Conservation (phyloP, 768 basidiomycete genomes). For the Russula olivacea region DNA sequence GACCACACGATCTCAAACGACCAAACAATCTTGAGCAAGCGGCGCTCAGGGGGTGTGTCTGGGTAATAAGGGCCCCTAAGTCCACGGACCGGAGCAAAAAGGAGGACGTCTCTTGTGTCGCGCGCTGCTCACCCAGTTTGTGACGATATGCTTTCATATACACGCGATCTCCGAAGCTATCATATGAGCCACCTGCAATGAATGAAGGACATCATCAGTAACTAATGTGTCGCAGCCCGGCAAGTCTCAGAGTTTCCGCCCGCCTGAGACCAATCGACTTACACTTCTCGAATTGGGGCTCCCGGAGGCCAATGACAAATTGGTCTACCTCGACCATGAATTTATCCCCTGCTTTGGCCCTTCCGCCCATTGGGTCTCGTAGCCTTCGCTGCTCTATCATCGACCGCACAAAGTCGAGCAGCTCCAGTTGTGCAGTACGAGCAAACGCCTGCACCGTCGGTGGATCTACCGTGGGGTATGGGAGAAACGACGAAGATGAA, state of each 20-base stretch:
- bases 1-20: slow-evolving; percentile 23
- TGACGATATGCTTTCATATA: slow-evolving; percentile 24
- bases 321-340: slow-evolving; percentile 24
- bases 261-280: not conserved
- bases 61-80: slow-evolving; percentile 13
- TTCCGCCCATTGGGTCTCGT: slow-evolving; percentile 22
- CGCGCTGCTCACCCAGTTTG: slow-evolving; percentile 18
- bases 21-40: slow-evolving; percentile 21
- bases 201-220: slow-evolving; percentile 5
- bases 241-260: not conserved
- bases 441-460: slow-evolving; percentile 17
- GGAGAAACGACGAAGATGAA: slow-evolving; percentile 13
- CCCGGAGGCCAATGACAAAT: slow-evolving; percentile 23
- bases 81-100: slow-evolving; percentile 16
- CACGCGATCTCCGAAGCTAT: slow-evolving; percentile 24
- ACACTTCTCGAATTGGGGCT: slow-evolving; percentile 24
- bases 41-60: slow-evolving; percentile 21
- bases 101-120: too few relatives aligned
- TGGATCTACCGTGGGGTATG: slow-evolving; percentile 16
- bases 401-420: slow-evolving; percentile 22
- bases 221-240: slow-evolving; percentile 1
- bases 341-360: slow-evolving; percentile 18
- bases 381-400: slow-evolving; percentile 23
- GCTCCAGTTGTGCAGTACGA: slow-evolving; percentile 15
- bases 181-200: slow-evolving; percentile 19